Evolutionary conservation across 768 basidiomycete genomes (phyloP), one percentile per base, ranked within the genome.

Genomic region (Lactarius trivialis): DNA sequence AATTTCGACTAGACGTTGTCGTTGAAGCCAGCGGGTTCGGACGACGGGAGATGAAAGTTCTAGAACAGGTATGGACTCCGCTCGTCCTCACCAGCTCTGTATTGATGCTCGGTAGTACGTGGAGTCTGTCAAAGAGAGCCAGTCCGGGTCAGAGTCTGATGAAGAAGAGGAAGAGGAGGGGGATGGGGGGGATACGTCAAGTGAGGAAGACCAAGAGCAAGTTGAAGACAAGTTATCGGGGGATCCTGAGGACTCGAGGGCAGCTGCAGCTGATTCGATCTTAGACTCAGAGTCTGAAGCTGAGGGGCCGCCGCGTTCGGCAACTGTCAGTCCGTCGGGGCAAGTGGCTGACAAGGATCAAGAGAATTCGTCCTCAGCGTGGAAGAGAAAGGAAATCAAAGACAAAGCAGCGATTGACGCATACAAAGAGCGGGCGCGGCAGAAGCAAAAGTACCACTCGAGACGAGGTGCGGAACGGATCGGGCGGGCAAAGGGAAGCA

Each of bases 11-110:
- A 52, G 97, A 99, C 76, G 85, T 97, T 21, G 81, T 91, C 67
- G 95, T 98, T 7, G 89, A 89, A 54, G 97, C 97, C 2, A 96
- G 93, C 77, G 96, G 96, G 28, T 98, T 96, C 74, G 85, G 85
- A 63, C 81, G 87, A 67, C 87, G 86, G 69, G 88, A 96, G 70
- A 85, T 91, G 80, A 84, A 85, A 70, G 75, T 82, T 45, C 76
- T 98, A 59, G 92, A 94, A 74, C 86, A 93, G 79, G 95, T 95
- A 63, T 70, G 83, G 34, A 5, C 17, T 48, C 28, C 32, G 48
- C 33, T 55, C 41, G 21, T 65, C 50, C 34, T 28, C 39, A 53
- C 50, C 26, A 41, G 9, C 54, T 50, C 32, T 51, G 37, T 41
- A 37, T 54, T 66, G 39, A 59, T 48, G 43, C 21, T 64, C 67